Percentiles rank a stretch among this genome's conserved stretches.
Conservation (phyloP, 305 asterid genomes). For the Coffea humblotiana region DNA sequence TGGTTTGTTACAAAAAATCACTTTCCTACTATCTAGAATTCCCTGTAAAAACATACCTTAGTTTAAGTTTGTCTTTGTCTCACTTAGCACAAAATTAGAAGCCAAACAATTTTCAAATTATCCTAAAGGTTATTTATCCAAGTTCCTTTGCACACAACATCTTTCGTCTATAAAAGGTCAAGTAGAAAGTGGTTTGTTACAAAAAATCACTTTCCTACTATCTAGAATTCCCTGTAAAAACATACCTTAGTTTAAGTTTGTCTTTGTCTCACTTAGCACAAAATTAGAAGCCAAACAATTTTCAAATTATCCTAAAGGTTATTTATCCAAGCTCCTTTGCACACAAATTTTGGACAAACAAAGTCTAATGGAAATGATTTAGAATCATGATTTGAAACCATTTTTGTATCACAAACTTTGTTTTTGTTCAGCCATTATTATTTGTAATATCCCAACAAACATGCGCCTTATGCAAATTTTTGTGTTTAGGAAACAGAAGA, state of each 20-base stretch:
- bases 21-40: background rate
- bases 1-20: background rate
- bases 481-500: too few relatives aligned
- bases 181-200: background rate
- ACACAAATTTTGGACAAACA: too few relatives aligned
- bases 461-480: too few relatives aligned
- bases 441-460: too few relatives aligned
- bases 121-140: background rate
- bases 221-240: too few relatives aligned
- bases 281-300: background rate
- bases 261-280: background rate
- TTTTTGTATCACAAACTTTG: too few relatives aligned
- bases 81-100: background rate
- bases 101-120: background rate
- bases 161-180: too few relatives aligned
- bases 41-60: too few relatives aligned
- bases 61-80: background rate
- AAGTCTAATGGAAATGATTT: background rate
- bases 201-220: background rate
- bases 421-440: background rate
- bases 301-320: background rate
- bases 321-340: background rate
- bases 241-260: background rate
- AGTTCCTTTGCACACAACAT: background rate
- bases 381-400: background rate